Conservation (phyloP, 768 basidiomycete genomes). For the Suillus luteus region DNA sequence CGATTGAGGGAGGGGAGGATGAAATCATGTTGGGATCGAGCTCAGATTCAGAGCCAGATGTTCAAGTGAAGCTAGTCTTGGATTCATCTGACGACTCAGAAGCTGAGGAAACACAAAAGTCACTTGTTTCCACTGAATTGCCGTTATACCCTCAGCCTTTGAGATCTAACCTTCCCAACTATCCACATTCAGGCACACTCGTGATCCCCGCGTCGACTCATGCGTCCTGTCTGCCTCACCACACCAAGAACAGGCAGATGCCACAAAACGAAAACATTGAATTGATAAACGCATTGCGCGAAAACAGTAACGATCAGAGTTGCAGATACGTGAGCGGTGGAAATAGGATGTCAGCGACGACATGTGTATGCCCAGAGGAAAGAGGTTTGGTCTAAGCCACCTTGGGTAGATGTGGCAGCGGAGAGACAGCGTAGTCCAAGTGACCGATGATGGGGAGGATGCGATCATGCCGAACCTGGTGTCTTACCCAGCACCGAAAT, state of each 20-base stretch:
- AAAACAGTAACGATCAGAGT: no score
- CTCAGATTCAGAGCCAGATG: slow-evolving; percentile 3
- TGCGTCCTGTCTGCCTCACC: neutral
- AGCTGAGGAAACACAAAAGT: neutral
- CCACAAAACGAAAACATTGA: no score
- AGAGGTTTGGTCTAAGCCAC: neutral
- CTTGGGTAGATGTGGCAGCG: neutral
- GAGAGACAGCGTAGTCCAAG: neutral
- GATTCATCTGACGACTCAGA: slow-evolving; percentile 4
- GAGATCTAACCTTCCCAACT: neutral
- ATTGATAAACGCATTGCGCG: no score
- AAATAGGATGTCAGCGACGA: neutral
- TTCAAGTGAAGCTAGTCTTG: neutral
- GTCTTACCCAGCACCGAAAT: slow-evolving; percentile 38
- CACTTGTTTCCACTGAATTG: neutral
- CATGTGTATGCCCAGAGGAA: neutral
- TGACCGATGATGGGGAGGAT: slow-evolving; percentile 40
- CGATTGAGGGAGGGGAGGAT: neutral
- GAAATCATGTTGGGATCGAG: slow-evolving; percentile 1
- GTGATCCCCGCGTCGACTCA: neutral
- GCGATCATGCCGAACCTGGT: slow-evolving; percentile 34
- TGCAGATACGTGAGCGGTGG: no score
- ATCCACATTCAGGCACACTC: neutral
- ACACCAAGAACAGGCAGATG: neutral
- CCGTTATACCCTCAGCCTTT: neutral